Percentiles rank a stretch among this genome's conserved stretches.
phyloP scores from a whole-genome alignment of 192 early-diverging fungal genomes.

The Backusella sp. region DNA sequence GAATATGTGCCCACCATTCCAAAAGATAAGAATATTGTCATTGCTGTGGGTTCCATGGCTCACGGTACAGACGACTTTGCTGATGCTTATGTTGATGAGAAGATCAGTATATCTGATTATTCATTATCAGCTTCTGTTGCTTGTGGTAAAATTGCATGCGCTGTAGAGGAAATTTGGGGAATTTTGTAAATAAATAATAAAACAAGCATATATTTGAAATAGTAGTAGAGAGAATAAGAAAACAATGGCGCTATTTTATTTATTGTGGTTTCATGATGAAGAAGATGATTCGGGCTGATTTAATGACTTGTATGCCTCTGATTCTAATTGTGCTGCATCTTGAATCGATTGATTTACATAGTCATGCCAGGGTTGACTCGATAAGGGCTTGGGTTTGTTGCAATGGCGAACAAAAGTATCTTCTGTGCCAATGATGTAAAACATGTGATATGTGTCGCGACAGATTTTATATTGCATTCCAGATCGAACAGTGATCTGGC shows the following conservation, averaged over 20 bases:
- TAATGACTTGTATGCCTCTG: conserved; percentile 4
- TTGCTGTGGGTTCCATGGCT: conserved; percentile 95
- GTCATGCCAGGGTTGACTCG: conserved; percentile 33
- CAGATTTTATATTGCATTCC: conserved; percentile 96
- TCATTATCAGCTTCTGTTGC: conserved; percentile 96
- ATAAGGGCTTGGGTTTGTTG: not conserved
- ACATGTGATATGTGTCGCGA: conserved; percentile 96
- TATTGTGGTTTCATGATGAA: not conserved
- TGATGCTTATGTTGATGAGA: conserved; percentile 94
- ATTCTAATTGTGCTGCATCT: not conserved
- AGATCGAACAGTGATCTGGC: conserved; percentile 60
- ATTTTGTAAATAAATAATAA: conserved; percentile 58
- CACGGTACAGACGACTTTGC: conserved; percentile 96
- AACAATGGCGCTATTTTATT: not conserved
- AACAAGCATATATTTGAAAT: not conserved
- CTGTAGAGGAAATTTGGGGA: conserved; percentile 89
- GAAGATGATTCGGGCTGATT: not conserved
- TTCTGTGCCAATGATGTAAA: conserved; percentile 91
- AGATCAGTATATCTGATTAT: conserved; percentile 97
- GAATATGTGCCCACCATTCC: conserved; percentile 84
- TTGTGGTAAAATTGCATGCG: conserved; percentile 89
- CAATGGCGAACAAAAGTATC: conserved; percentile 48
- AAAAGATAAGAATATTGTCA: conserved; percentile 77
- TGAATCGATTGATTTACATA: conserved; percentile 16
- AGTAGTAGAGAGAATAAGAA: not conserved